Conservation (phyloP, 2,329 filamentous ascomycete species). For the Chaetomium olivaceum region DNA sequence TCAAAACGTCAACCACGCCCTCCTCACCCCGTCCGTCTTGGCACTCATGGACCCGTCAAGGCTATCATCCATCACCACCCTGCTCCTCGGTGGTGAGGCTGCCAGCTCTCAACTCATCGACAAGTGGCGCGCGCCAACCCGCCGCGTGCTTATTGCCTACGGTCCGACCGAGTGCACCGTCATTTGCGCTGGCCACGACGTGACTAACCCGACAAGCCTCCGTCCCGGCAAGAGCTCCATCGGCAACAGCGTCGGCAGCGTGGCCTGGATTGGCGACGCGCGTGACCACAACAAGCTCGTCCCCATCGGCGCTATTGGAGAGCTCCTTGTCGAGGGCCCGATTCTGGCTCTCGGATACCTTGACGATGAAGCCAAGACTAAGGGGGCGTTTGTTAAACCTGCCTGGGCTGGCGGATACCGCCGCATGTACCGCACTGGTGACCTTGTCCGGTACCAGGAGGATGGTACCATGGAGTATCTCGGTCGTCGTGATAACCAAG, state of each 20-base stretch:
- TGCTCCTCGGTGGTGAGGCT: conserved; percentile 32
- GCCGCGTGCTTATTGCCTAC: conserved; percentile 25
- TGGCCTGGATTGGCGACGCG: conserved; percentile 20
- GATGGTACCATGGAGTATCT: conserved; percentile 30
- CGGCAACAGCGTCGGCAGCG: conserved; percentile 17
- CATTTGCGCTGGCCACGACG: conserved; percentile 23
- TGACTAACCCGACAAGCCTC: conserved; percentile 20
- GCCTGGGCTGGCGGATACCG: background rate
- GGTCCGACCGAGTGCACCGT: conserved; percentile 32
- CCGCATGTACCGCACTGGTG: conserved; percentile 46
- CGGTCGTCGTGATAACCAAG: conserved; percentile 31
- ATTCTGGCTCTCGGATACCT: conserved; percentile 27
- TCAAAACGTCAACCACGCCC: conserved; percentile 29
- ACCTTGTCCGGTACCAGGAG: conserved; percentile 29
- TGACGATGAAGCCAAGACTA: conserved; percentile 42
- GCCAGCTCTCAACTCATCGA: conserved; percentile 23
- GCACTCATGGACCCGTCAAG: conserved; percentile 27
- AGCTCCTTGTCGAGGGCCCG: conserved; percentile 29
- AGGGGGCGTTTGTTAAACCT: conserved; percentile 10
- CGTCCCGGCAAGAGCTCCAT: conserved; percentile 30
- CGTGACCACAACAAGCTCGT: conserved; percentile 22
- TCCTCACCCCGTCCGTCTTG: conserved; percentile 33
- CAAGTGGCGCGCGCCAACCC: conserved; percentile 10
- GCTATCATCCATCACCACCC: conserved; percentile 28
- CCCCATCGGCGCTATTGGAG: conserved; percentile 28